Evolutionary conservation across 2,329 filamentous ascomycete species (phyloP).

Genomic region (Colletotrichum spaethianum): DNA sequence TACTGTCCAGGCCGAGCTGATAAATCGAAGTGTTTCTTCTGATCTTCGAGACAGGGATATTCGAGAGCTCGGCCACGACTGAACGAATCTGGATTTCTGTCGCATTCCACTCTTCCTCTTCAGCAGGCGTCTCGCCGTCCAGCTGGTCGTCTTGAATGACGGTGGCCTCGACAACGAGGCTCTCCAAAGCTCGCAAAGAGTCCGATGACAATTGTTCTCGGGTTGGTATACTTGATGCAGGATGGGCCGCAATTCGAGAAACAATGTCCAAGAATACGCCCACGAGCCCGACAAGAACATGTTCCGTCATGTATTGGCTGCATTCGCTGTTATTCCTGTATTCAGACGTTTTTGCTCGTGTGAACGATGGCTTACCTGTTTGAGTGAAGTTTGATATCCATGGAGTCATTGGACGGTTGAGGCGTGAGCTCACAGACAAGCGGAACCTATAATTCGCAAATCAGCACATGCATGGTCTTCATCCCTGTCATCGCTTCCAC

Average conservation of each 20-base stretch:
- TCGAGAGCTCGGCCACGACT: conserved; percentile 27
- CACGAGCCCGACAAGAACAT: neutral
- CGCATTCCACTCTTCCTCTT: conserved; percentile 34
- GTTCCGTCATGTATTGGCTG: conserved; percentile 10
- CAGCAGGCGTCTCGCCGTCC: neutral
- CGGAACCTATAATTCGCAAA: conserved; percentile 64
- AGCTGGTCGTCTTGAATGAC: neutral
- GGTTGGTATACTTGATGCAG: conserved; percentile 37
- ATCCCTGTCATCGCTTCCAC: conserved; percentile 40
- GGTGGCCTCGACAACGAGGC: conserved; percentile 36
- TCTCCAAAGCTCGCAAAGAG: conserved; percentile 41
- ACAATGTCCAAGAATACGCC: conserved; percentile 1
- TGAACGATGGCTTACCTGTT: conserved; percentile 57
- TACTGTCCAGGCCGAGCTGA: conserved; percentile 91
- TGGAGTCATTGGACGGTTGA: conserved; percentile 61
- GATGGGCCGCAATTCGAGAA: conserved; percentile 33
- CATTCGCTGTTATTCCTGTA: neutral
- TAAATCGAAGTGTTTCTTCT: conserved; percentile 80
- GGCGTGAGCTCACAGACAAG: conserved; percentile 83
- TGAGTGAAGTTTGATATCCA: conserved; percentile 76
- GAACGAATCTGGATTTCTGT: conserved; percentile 42
- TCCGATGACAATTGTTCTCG: conserved; percentile 44
- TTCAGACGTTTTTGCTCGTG: too few relatives aligned
- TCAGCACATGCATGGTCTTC: neutral
- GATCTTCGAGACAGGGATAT: conserved; percentile 56